Evolutionary conservation across 2,329 filamentous ascomycete species (phyloP), one percentile per base, ranked within the genome.

Genomic region (Coniella lustricola): DNA sequence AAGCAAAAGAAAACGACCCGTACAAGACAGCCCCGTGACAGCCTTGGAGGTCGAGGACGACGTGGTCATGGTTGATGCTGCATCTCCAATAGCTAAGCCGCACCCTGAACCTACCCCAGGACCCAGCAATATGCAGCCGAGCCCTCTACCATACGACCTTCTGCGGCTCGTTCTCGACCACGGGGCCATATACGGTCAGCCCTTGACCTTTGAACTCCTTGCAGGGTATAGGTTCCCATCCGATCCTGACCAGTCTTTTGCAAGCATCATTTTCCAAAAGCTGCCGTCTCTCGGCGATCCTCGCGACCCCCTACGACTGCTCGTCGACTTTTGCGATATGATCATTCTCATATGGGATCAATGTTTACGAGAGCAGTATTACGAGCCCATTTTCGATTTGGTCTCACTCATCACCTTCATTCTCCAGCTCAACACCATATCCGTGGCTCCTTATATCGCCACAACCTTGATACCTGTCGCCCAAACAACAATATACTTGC

Each of bases 1-100:
- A 48, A 73, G 72, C 7, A 91, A 91, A 67, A 71, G 87, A 55
- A 90, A 90, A 60, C 72, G 87, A 3, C 76, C 76, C 1, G 60
- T 68, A 1, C 67, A 81, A 3, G 81, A 87, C 51, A 90, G 85
- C 56, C 86, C 86, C 1, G 70, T 81, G 13, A 75, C 73, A 59
- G 73, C 79, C 1, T 66, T 87, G 10, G 79, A 83, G 45, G 76
- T 65, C 8, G 68, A 70, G 53, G 70, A 66, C 2, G 68, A 69
- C 41, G 65, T 68, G 37, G 58, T 64, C 40, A 53, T 55, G 54
- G 32, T 18, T 12, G 49, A 44, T 36, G 31, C 33, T 21, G 36
- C 36, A 33, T 33, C 48, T 37, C 22, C 31, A 12, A 37, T 25
- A 14, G 22, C 35, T 22, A 29, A 31, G 3, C 37, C 33, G 3